Percentiles rank a stretch among this genome's conserved stretches.
phyloP scores from a whole-genome alignment of 1,284 basidiomycete genomes.

The Puccinia triticina region DNA sequence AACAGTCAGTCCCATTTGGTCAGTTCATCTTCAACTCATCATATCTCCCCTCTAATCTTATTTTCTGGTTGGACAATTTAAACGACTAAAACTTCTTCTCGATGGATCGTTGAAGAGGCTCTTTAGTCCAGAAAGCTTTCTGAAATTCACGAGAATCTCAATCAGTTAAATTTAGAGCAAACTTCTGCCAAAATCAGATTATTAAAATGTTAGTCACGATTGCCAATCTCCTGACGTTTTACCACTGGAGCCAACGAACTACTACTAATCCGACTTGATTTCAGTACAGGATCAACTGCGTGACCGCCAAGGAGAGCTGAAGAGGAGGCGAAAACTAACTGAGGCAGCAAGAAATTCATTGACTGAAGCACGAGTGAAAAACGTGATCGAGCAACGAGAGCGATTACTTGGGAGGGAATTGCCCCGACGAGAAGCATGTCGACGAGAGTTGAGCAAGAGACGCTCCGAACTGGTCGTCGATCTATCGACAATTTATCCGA shows the following conservation, averaged over 20 bases:
- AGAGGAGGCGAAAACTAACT: conserved; percentile 5
- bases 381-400: conserved; percentile 17
- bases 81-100: conserved; percentile 7
- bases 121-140: conserved; percentile 29
- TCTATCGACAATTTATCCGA: conserved; percentile 12
- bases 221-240: background rate
- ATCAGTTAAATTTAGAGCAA: conserved; percentile 1
- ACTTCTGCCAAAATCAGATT: background rate
- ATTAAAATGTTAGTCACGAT: background rate
- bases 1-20: conserved; percentile 18
- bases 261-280: background rate
- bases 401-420: background rate
- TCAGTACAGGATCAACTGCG: conserved; percentile 25
- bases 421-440: background rate
- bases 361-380: background rate
- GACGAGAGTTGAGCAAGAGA: background rate
- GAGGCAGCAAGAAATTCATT: background rate
- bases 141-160: conserved; percentile 13
- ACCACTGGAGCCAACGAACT: background rate
- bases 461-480: conserved; percentile 6
- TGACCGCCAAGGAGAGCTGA: background rate
- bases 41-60: background rate
- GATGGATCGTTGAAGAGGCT: conserved; percentile 22
- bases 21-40: background rate
- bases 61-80: background rate